Percentiles rank a stretch among this genome's conserved stretches.
These are phyloP conservation scores for Verticillium longisporum DNA, from an alignment of 2,329 filamentous ascomycete genomes.

Conservation along the genomic window DNA sequence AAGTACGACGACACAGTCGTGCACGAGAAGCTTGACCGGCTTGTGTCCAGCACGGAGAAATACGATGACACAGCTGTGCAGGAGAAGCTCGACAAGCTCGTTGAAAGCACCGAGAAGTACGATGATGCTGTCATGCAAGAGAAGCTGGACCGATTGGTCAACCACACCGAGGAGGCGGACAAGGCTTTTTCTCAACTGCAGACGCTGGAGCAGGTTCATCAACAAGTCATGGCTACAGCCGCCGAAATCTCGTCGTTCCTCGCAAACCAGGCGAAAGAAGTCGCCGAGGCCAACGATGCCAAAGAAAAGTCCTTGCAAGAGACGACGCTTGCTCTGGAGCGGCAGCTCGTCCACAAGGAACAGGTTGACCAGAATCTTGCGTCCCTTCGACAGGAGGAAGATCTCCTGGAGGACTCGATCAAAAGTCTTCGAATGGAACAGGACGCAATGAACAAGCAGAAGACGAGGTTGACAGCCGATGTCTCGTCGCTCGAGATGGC, in stretches of 20 bases:
- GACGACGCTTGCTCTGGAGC: slow-evolving; percentile 73
- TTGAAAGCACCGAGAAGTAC: slow-evolving; percentile 50
- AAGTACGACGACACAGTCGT: slow-evolving; percentile 17
- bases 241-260: slow-evolving; percentile 80
- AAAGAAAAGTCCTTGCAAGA: slow-evolving; percentile 76
- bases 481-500: slow-evolving; percentile 89
- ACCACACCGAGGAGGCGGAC: slow-evolving; percentile 57
- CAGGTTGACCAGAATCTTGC: slow-evolving; percentile 50
- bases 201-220: slow-evolving; percentile 81
- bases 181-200: slow-evolving; percentile 70
- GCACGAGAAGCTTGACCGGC: slow-evolving; percentile 19
- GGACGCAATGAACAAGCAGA: slow-evolving; percentile 70
- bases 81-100: slow-evolving; percentile 30
- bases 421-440: slow-evolving; percentile 58
- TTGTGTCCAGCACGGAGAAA: slow-evolving; percentile 2
- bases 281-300: slow-evolving; percentile 70
- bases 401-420: slow-evolving; percentile 47
- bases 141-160: slow-evolving; percentile 38
- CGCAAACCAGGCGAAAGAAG: slow-evolving; percentile 65
- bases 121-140: slow-evolving; percentile 12
- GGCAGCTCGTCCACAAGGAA: slow-evolving; percentile 59
- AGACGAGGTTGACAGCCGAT: slow-evolving; percentile 73
- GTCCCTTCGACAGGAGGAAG: slow-evolving; percentile 44
- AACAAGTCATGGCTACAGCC: slow-evolving; percentile 78
- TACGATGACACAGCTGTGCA: slow-evolving; percentile 18